phyloP scores from a whole-genome alignment of 2,329 filamentous ascomycete genomes.

The Botrytis byssoidea region DNA sequence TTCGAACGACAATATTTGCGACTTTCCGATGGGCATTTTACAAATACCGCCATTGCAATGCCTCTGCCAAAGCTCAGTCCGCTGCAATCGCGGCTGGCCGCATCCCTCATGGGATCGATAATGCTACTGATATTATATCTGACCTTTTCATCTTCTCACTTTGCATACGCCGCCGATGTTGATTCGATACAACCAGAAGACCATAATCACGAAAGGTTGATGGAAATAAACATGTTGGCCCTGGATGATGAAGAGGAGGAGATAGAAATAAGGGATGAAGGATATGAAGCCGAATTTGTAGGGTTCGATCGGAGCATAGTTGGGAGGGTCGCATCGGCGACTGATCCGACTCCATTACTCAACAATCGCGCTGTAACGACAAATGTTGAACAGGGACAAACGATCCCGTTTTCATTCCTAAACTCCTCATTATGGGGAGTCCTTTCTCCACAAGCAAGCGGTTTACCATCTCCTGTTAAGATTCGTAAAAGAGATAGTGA shows the following conservation, averaged over 20 bases:
- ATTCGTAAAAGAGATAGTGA: conserved; percentile 26
- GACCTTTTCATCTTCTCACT: conserved; percentile 55
- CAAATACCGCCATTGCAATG: conserved; percentile 29
- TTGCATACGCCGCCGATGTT: conserved; percentile 62
- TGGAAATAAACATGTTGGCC: conserved; percentile 39
- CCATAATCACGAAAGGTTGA: conserved; percentile 48
- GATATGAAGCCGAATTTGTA: conserved; percentile 61
- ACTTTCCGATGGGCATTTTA: conserved; percentile 20
- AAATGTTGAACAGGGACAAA: conserved; percentile 62
- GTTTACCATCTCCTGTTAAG: conserved; percentile 39
- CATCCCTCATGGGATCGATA: conserved; percentile 61
- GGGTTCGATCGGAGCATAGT: conserved; percentile 62
- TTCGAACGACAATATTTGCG: neutral
- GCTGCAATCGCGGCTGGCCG: conserved; percentile 69
- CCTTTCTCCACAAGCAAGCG: conserved; percentile 39
- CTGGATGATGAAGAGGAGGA: conserved; percentile 36
- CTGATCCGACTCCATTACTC: conserved; percentile 46
- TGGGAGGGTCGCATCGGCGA: conserved; percentile 55
- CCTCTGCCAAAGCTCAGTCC: conserved; percentile 55
- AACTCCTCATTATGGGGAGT: conserved; percentile 52
- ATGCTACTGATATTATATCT: conserved; percentile 61
- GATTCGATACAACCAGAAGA: conserved; percentile 45
- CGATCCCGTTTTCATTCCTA: conserved; percentile 63
- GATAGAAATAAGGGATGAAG: conserved; percentile 38
- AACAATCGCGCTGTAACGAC: conserved; percentile 64